These are phyloP conservation scores for Mycena epipterygia DNA, from an alignment of 768 basidiomycete species.

Conservation along the genomic window DNA sequence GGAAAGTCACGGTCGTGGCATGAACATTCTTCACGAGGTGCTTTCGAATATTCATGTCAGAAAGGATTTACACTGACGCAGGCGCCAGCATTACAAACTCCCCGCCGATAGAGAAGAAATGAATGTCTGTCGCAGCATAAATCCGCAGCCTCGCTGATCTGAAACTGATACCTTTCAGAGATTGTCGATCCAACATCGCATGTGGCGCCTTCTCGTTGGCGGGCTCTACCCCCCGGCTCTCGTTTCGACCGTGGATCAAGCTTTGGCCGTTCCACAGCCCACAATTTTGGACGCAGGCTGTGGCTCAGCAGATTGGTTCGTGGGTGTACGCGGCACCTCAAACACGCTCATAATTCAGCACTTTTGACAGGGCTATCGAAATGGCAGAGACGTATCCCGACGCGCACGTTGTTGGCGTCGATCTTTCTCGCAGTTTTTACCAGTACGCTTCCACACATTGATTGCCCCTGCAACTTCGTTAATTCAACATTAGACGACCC, in stretches of 20 bases:
- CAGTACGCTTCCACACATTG: not conserved
- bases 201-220: constrained; percentile 8
- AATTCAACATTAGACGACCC: not conserved
- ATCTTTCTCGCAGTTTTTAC: constrained; percentile 4
- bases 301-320: constrained; percentile 7
- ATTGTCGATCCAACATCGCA: constrained; percentile 8
- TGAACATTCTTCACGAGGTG: not conserved
- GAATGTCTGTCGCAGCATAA: not conserved
- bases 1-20: constrained; percentile 7
- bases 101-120: constrained; percentile 6
- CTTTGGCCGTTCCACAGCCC: not conserved
- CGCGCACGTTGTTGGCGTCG: constrained; percentile 4
- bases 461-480: not conserved
- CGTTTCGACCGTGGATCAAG: not conserved
- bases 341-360: no score
- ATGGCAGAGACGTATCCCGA: constrained; percentile 6
- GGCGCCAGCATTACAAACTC: not conserved
- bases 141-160: not conserved
- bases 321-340: not conserved
- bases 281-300: constrained; percentile 12
- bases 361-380: not conserved
- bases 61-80: not conserved
- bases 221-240: constrained; percentile 7
- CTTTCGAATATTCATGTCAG: no score
- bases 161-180: not conserved